phyloP scores from a whole-genome alignment of 768 basidiomycete genomes.

The Leccinum rimulosum region DNA sequence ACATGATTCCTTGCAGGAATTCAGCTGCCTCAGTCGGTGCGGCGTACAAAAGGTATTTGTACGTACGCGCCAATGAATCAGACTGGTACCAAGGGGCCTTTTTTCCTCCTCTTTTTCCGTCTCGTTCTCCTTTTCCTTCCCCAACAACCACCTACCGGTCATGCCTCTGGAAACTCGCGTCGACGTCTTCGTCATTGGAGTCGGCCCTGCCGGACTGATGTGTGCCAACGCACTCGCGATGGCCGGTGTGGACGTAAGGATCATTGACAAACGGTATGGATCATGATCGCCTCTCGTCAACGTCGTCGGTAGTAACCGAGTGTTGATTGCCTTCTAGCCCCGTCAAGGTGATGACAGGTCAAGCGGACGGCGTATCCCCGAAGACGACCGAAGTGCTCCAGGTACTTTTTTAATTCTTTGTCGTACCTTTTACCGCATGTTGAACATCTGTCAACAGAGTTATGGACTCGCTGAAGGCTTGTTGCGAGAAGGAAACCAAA shows the following conservation, averaged over 20 bases:
- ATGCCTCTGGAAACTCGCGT: constrained; percentile 32
- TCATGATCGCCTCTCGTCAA: neutral
- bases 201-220: constrained; percentile 63
- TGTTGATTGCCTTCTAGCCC: constrained; percentile 31
- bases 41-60: neutral
- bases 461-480: constrained; percentile 72
- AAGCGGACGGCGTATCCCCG: constrained; percentile 56
- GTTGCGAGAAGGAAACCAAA: constrained; percentile 60
- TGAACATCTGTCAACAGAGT: constrained; percentile 43
- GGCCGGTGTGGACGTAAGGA: constrained; percentile 43
- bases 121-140: neutral
- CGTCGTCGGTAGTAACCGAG: neutral
- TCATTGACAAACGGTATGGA: constrained; percentile 40
- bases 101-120: neutral
- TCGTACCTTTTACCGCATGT: neutral
- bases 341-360: constrained; percentile 41
- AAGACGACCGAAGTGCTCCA: constrained; percentile 55
- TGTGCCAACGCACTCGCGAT: constrained; percentile 53
- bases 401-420: constrained; percentile 20
- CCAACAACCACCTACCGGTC: neutral
- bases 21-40: neutral
- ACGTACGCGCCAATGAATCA: neutral
- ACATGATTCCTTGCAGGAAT: neutral
- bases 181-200: constrained; percentile 49
- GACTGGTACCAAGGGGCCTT: neutral